Base-by-base conservation (phyloP, 176 grass and related monocot genomes). In the Thalia dealbata region DNA sequence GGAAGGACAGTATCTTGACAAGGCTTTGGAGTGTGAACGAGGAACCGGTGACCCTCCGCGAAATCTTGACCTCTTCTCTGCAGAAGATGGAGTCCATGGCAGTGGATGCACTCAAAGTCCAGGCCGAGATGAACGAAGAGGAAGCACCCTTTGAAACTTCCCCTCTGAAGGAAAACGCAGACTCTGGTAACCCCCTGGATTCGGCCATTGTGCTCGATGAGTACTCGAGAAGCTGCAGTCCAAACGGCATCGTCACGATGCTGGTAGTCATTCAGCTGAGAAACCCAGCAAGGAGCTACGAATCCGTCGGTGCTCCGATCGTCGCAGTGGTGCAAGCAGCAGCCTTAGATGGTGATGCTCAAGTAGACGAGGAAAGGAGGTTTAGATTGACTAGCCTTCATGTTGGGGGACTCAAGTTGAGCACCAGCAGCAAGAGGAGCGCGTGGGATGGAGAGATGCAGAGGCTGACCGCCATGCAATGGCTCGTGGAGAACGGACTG, bases 21-120 rank as follows among this genome's bases (percentile, higher is more conserved):
- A 87, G 93, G 13, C 90, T 92, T 32, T 97, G 89, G 89, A 88
- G 18, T 70, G 78, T 63, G 0, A 71, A 79, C 15, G 76, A 78
- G 61, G 90, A 87, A 64, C 87, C 95, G 21, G 56, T 81, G 61
- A 80, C 88, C 42, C 56, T 87, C 61, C 87, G 93, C n/a, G 90
- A 99, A 59, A 85, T 99, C 73, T 78, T 99, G 23, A 73, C 74
- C 25, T 88, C 88, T 74, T 88, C 90, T 11, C 7, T 93, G 70
- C 90, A 93, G 74, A 99, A 91, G 79, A 83, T 99, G 61, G 95
- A 99, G 86, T 67, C 87, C 68, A 91, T 91, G 87, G 81, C 95
- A 14, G 75, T 99, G 22, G 85, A 93, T 64, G 95, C 83, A n/a
- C 82, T 99, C 14, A 81, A 76, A 60, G 75, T 99, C 56, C 95